Percentiles rank a stretch among this genome's conserved stretches.
Conservation (phyloP, 2,329 filamentous ascomycete species). For the Fonsecaea pugnacius region DNA sequence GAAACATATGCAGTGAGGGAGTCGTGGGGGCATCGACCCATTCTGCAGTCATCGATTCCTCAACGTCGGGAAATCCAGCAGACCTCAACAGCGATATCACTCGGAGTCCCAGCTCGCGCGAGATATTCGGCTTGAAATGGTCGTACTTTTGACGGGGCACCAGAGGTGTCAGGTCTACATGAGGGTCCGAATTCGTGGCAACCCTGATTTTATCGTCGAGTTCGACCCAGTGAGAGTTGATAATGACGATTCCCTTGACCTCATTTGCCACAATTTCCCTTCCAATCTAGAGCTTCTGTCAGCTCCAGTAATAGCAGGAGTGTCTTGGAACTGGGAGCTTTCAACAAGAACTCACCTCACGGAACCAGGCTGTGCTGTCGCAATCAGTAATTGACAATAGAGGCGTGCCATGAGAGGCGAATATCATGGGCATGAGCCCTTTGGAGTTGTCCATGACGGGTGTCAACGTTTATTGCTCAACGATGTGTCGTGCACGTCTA, state of each 20-base stretch:
- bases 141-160: not conserved
- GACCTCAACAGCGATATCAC: not conserved
- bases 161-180: not conserved
- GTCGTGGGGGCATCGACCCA: slow-evolving; percentile 42
- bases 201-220: slow-evolving; percentile 62
- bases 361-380: not conserved
- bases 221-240: slow-evolving; percentile 68
- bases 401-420: not conserved
- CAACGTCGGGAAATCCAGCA: not conserved
- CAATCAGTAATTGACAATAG: not conserved
- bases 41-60: not conserved
- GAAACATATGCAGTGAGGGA: slow-evolving; percentile 72
- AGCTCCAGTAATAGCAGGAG: not conserved
- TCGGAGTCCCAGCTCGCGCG: not conserved
- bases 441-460: not conserved
- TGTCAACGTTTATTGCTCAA: not conserved
- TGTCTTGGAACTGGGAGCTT: too few species aligned
- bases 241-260: not conserved
- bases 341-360: not conserved
- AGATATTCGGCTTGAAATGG: not conserved
- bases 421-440: not conserved
- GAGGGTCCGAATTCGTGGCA: slow-evolving; percentile 53
- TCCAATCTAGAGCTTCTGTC: not conserved
- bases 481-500: too few species aligned
- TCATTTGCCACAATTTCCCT: not conserved